Evolutionary conservation across 192 early-diverging fungal species (phyloP), one percentile per base, ranked within the genome.

Genomic region (Borealophlyctis nickersoniae): DNA sequence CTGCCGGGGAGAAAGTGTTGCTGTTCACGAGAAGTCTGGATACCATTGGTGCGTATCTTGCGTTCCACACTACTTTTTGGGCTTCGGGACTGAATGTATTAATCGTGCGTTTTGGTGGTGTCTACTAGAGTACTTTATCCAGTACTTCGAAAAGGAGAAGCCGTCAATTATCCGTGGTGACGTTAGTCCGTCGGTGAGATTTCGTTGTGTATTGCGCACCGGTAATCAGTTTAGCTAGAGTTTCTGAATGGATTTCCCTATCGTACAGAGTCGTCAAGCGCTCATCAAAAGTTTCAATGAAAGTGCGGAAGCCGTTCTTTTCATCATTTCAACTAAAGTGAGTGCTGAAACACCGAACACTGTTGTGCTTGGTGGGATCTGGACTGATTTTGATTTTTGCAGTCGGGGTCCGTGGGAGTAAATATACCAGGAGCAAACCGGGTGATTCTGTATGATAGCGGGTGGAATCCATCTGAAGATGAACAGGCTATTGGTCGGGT

Each of bases 21-120:
- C 66, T 92, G 22, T 92, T 91, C 66, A 82, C 85, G 24, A 80
- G 89, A 27, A 86, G 86, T 57, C 72, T 92, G 9, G 75, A 80
- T 4, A 86, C 83, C n/a, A 65, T 92, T 19, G 77, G 85, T 88
- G 76, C 32, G 68, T 54, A n/a, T n/a, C n/a, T n/a, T n/a, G n/a
- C n/a, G n/a, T n/a, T n/a, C n/a, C n/a, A n/a, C n/a, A n/a, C n/a
- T n/a, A n/a, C n/a, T n/a, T n/a, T n/a, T n/a, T n/a, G n/a, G n/a
- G n/a, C n/a, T n/a, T n/a, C n/a, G n/a, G n/a, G n/a, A n/a, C n/a
- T n/a, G n/a, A n/a, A n/a, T n/a, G n/a, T n/a, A n/a, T n/a, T n/a
- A n/a, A n/a, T n/a, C n/a, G n/a, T n/a, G n/a, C n/a, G n/a, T n/a
- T n/a, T n/a, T n/a, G n/a, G n/a, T n/a, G n/a, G n/a, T n/a, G n/a